Base-by-base conservation (phyloP, 192 early-diverging fungal genomes). In the Backusella morwellensis region DNA sequence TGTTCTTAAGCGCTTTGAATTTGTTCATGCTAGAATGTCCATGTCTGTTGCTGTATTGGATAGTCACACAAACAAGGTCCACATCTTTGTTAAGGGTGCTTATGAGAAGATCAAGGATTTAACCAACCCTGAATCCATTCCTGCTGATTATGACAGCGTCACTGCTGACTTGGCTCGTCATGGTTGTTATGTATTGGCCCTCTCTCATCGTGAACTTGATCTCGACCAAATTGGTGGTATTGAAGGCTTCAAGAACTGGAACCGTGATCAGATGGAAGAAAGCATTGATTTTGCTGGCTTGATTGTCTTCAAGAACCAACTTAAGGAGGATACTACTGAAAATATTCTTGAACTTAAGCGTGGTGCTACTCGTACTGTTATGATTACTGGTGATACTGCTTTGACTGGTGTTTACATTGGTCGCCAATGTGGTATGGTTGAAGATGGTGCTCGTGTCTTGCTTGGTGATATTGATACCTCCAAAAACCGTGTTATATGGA, bases 371-470 rank as follows among this genome's bases (percentile, higher is more conserved):
- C 89, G 94, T 54, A 91, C 89, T 19, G 86, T 94, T 29, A 95
- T 95, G 94, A 90, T 95, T 76, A 94, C 94, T 6, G 94, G 94
- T 66, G 94, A 95, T 76, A 93, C 92, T 42, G 91, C 88, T 4
- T 78, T 90, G 56, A 95, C 94, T n/a, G 93, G 89, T 41, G 82
- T 92, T 35, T 93, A 89, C 76, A 90, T 95, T 78, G 94, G 91
- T 12, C 85, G 86, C 44, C 72, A 80, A 47, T 87, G 84, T 77
- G 89, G 88, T 14, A 86, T 94, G 80, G 73, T 80, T 50, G 71
- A 76, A 36, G 34, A 71, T 26, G 75, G 72, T 6, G 69, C 77
- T 44, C 75, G 77, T 19, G 82, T 91, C 8, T 56, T 87, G 15
- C 72, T 91, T n/a, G 90, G 81, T 73, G 90, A 92, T 66, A 75